phyloP scores from a whole-genome alignment of 2,329 filamentous ascomycete genomes.

The Fusarium guadeloupense region DNA sequence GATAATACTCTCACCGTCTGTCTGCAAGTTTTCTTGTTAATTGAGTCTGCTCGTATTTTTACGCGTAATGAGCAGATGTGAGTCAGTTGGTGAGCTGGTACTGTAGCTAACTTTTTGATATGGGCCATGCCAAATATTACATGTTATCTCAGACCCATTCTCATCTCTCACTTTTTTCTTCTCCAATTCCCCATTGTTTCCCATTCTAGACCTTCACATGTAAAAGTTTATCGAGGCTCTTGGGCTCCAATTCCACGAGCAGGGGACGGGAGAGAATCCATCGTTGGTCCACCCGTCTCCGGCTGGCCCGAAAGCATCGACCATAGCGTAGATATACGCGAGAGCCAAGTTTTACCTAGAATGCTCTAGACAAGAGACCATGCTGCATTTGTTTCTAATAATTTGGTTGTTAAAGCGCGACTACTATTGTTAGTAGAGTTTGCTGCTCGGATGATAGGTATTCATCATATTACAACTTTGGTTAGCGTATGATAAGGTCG shows the following conservation, averaged over 20 bases:
- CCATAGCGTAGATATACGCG: slow-evolving; percentile 25
- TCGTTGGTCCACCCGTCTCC: slow-evolving; percentile 24
- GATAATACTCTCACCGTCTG: slow-evolving; percentile 11
- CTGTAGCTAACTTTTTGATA: background rate
- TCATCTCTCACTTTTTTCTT: slow-evolving; percentile 6
- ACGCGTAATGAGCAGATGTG: slow-evolving; percentile 29
- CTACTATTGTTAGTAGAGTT: slow-evolving; percentile 21
- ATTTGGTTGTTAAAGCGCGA: background rate
- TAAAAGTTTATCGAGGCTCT: slow-evolving; percentile 21
- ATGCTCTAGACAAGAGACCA: slow-evolving; percentile 20
- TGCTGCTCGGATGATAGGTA: background rate
- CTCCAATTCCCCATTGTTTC: slow-evolving; percentile 3
- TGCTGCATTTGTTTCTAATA: slow-evolving; percentile 11
- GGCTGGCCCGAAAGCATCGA: slow-evolving; percentile 28
- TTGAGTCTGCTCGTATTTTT: slow-evolving; percentile 6
- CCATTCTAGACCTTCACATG: slow-evolving; percentile 29
- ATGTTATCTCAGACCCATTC: slow-evolving; percentile 6
- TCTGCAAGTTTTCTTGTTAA: too few relatives aligned
- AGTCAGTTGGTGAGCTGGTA: slow-evolving; percentile 1
- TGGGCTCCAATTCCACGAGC: slow-evolving; percentile 17
- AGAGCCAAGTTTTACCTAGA: slow-evolving; percentile 27
- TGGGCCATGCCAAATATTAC: background rate
- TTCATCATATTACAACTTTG: background rate
- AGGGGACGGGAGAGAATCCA: slow-evolving; percentile 11
- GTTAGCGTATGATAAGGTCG: slow-evolving; percentile 15